Evolutionary conservation across 2,329 filamentous ascomycete species (phyloP).

Genomic region (Neurospora sp.): DNA sequence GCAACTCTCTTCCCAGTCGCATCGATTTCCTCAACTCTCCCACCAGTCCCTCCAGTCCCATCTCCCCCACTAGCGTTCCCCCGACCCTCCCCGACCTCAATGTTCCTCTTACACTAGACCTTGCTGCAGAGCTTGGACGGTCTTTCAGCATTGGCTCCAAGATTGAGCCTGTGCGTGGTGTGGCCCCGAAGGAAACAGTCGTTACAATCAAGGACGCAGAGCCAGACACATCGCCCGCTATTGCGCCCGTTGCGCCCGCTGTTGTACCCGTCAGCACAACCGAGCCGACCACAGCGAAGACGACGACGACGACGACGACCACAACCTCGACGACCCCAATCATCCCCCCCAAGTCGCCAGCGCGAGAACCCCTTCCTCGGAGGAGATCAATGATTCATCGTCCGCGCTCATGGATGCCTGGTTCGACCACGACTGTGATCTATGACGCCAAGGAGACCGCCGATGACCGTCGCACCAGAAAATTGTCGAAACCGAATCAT

Average conservation of each 20-base stretch:
- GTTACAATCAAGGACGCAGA: not conserved
- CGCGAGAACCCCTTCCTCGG: constrained; percentile 21
- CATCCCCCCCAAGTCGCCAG: constrained; percentile 2
- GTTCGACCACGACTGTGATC: constrained; percentile 28
- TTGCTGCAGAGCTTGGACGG: constrained; percentile 38
- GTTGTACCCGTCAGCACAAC: not conserved
- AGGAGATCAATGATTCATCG: constrained; percentile 39
- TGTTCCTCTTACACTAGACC: constrained; percentile 40
- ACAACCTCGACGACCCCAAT: constrained; percentile 5
- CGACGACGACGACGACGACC: not conserved
- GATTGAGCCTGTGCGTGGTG: constrained; percentile 2
- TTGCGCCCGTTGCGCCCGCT: not conserved
- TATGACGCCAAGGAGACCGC: constrained; percentile 12
- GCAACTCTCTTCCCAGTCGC: constrained; percentile 1
- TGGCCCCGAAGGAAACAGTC: constrained; percentile 6
- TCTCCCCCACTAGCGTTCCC: constrained; percentile 23
- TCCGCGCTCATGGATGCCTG: constrained; percentile 43
- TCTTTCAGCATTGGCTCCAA: constrained; percentile 31
- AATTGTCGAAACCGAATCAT: constrained; percentile 13
- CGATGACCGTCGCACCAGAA: constrained; percentile 18
- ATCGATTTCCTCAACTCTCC: constrained; percentile 8
- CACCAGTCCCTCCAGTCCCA: constrained; percentile 14
- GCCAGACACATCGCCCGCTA: not conserved
- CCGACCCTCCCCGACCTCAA: constrained; percentile 36
- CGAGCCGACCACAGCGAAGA: not conserved